These are phyloP conservation scores for Colletotrichum costaricense DNA, from an alignment of 2,329 filamentous ascomycete genomes.

Conservation along the genomic window DNA sequence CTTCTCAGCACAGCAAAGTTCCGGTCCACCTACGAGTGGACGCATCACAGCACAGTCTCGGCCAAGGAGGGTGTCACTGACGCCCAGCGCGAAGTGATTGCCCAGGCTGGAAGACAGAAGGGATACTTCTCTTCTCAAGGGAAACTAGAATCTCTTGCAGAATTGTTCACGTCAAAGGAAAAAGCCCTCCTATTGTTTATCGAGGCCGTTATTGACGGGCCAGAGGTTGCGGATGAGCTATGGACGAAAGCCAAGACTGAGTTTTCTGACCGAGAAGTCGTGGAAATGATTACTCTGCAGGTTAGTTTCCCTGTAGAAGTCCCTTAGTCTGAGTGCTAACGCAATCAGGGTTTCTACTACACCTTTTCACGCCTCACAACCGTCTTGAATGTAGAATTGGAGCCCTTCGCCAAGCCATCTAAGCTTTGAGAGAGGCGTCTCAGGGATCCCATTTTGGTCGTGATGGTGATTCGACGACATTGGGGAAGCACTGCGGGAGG, in stretches of 20 bases:
- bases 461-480: background rate
- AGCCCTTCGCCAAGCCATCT: background rate
- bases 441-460: too few relatives aligned
- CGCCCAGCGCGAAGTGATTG: background rate
- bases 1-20: background rate
- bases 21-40: background rate
- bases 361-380: background rate
- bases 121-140: background rate
- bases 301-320: background rate
- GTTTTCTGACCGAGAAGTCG: background rate
- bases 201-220: background rate
- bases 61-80: background rate
- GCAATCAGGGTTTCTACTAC: background rate
- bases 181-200: background rate
- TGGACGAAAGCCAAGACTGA: background rate
- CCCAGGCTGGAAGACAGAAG: background rate
- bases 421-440: background rate
- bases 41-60: background rate
- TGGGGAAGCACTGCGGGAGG: background rate
- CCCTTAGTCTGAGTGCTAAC: background rate
- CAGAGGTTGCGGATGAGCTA: background rate
- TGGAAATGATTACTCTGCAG: background rate
- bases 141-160: background rate
- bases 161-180: background rate
- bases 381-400: background rate